These are phyloP conservation scores for Sedum album DNA, from an alignment of 164 flowering plant genomes.

Conservation along the genomic window DNA sequence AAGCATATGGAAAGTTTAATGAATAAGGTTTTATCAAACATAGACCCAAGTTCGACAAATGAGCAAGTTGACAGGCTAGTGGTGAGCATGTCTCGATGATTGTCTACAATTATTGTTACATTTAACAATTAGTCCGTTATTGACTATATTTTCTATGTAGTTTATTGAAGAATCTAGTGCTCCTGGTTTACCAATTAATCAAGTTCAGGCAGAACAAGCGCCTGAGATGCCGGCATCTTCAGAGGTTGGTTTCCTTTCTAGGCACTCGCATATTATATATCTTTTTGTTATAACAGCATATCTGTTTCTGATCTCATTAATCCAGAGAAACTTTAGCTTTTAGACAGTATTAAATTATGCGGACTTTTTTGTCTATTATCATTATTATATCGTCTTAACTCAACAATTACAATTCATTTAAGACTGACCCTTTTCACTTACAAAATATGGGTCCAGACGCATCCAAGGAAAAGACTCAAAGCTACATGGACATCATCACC, in stretches of 20 bases:
- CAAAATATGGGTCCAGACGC: not conserved
- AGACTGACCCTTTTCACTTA: not conserved
- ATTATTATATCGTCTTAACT: too few species aligned
- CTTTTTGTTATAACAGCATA: not conserved
- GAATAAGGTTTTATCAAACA: slow-evolving; percentile 10
- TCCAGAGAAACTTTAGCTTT: too few species aligned
- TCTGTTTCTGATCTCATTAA: too few species aligned
- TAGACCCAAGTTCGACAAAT: slow-evolving; percentile 6
- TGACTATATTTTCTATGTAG: not conserved
- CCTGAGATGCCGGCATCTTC: not conserved
- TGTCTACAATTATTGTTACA: not conserved
- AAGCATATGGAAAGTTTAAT: slow-evolving; percentile 12
- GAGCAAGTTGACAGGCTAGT: not conserved
- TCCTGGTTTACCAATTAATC: not conserved
- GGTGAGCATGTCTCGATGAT: not conserved
- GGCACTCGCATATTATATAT: not conserved
- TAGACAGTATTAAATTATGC: too few species aligned
- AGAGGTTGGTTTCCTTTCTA: not conserved
- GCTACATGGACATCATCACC: not conserved
- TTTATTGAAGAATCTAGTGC: not conserved
- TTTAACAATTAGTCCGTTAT: not conserved
- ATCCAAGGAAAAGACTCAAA: slow-evolving; percentile 1
- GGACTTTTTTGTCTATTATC: too few species aligned
- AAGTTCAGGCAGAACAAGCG: not conserved
- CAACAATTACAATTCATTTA: not conserved